Percentiles rank a stretch among this genome's conserved stretches.
Evolutionary conservation across 345 rosid species (phyloP).

Genomic region (Lenwebbia sp.): DNA sequence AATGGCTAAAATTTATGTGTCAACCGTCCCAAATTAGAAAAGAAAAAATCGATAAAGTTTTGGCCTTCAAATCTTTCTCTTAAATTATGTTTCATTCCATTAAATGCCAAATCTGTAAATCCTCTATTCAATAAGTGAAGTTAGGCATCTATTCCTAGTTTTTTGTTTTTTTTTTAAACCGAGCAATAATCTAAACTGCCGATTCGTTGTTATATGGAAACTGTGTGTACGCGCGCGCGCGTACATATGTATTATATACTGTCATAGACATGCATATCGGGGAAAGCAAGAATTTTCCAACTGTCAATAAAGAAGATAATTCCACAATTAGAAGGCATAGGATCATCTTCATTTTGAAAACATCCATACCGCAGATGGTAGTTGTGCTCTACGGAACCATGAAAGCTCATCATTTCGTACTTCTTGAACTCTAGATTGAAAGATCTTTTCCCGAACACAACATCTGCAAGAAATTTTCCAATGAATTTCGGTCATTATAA

Average conservation of each 20-base stretch:
- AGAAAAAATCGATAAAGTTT: too few relatives aligned
- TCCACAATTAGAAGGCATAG: not conserved
- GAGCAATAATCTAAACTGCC: too few relatives aligned
- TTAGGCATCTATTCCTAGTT: too few relatives aligned
- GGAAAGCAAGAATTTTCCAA: not conserved
- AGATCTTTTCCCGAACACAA: conserved; percentile 94
- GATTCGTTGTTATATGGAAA: too few relatives aligned
- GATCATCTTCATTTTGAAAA: not conserved
- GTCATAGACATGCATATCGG: not conserved
- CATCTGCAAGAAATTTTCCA: conserved; percentile 35
- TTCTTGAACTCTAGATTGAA: conserved; percentile 59
- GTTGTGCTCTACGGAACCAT: conserved; percentile 84
- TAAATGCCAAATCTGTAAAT: too few relatives aligned
- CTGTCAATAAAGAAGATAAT: not conserved
- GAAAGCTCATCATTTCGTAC: conserved; percentile 72
- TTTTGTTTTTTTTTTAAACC: too few relatives aligned
- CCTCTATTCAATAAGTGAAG: too few relatives aligned
- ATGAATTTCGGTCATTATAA: not conserved
- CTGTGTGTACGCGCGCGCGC: not conserved
- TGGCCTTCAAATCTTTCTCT: too few relatives aligned
- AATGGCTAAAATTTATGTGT: too few relatives aligned
- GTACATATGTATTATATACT: not conserved
- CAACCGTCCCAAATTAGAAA: too few relatives aligned
- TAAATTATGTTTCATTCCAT: too few relatives aligned
- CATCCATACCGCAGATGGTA: conserved; percentile 66